Evolutionary conservation across 352 stramenopile species (phyloP).

Genomic region (Globisporangium abappressorium): DNA sequence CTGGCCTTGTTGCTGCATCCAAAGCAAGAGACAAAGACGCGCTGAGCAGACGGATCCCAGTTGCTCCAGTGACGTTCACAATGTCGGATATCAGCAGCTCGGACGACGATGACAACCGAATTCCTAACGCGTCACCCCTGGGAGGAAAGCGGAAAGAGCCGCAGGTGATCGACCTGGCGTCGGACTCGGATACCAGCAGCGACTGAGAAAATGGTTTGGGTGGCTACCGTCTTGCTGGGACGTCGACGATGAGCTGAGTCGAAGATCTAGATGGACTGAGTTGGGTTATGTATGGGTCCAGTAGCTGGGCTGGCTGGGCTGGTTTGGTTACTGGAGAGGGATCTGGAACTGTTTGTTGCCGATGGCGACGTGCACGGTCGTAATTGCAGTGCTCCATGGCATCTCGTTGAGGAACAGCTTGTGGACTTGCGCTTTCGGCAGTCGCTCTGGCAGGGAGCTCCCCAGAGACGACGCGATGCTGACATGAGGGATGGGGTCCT

Average conservation of each 20-base stretch:
- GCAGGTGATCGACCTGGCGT: conserved; percentile 44
- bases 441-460: conserved; percentile 35
- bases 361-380: conserved; percentile 60
- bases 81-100: conserved; percentile 22
- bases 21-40: neutral
- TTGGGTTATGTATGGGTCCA: neutral
- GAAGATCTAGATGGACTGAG: neutral
- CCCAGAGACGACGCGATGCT: conserved; percentile 71
- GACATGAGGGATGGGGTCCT: conserved; percentile 79
- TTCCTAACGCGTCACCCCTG: neutral
- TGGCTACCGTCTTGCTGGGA: neutral
- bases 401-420: conserved; percentile 16
- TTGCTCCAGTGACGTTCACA: conserved; percentile 6
- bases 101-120: conserved; percentile 13
- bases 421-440: conserved; percentile 36
- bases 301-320: neutral
- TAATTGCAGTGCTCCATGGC: conserved; percentile 24
- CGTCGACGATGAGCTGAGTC: neutral
- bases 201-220: conserved; percentile 5
- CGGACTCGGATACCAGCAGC: conserved; percentile 38
- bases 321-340: conserved; percentile 36
- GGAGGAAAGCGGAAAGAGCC: conserved; percentile 5
- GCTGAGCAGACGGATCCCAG: conserved; percentile 9
- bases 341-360: conserved; percentile 85
- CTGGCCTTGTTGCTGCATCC: neutral